A percentile compares a stretch with the other conserved stretches of the same genome.
These are phyloP conservation scores for Spirogloea muscicola DNA, from an alignment of 139 green algal species.

Conservation along the genomic window DNA sequence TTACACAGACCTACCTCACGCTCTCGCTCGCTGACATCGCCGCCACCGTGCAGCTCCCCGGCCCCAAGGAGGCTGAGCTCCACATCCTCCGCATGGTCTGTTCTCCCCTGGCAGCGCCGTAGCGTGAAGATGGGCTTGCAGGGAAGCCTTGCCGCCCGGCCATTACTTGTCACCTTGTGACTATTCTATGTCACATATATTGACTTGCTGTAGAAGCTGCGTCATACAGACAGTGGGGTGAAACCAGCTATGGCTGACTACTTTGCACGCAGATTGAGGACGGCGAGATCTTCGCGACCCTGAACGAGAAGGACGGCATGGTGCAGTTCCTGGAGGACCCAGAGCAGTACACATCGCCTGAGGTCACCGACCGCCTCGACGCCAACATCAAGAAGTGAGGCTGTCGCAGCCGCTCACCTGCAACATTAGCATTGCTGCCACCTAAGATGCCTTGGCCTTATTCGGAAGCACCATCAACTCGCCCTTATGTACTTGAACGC, in stretches of 20 bases:
- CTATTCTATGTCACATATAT: too few relatives aligned
- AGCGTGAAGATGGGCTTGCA: too few relatives aligned
- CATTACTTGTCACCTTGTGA: too few relatives aligned
- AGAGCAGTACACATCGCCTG: conserved; percentile 40
- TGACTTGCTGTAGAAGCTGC: too few relatives aligned
- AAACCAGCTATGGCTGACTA: too few relatives aligned
- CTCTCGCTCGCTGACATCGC: conserved; percentile 84
- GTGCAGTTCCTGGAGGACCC: conserved; percentile 56
- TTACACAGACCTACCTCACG: conserved; percentile 89
- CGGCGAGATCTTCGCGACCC: conserved; percentile 69
- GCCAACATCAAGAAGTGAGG: conserved; percentile 31
- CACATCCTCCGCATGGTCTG: conserved; percentile 53
- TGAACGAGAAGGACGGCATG: conserved; percentile 66
- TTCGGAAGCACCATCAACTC: not conserved
- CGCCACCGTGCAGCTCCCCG: conserved; percentile 48
- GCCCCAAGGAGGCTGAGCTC: conserved; percentile 58
- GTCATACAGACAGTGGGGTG: too few relatives aligned
- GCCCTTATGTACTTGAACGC: not conserved
- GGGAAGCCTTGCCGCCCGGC: too few relatives aligned
- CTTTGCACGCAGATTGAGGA: conserved; percentile 56
- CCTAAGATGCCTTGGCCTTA: not conserved
- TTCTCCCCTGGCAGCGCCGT: too few relatives aligned
- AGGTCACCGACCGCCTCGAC: conserved; percentile 4
- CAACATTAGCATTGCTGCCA: not conserved
- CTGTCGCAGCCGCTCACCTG: conserved; percentile 1